Percentiles rank a stretch among this genome's conserved stretches.
Conservation (phyloP, 139 green algal genomes). For the Closterium sp. region DNA sequence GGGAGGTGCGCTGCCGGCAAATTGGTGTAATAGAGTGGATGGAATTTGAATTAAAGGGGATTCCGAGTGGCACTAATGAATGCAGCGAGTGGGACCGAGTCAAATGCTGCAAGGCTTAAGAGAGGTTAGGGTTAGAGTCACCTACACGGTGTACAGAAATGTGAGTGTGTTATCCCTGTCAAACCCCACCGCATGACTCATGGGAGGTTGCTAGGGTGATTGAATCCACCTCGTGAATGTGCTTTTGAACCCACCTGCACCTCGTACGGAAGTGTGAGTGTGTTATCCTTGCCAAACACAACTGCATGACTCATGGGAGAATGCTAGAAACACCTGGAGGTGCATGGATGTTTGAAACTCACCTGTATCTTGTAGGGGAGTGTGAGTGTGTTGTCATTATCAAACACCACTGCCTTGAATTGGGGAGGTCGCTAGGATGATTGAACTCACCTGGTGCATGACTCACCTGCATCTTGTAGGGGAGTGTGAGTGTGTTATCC, state of each 20-base stretch:
- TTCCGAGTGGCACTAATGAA: too few relatives aligned
- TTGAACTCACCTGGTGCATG: too few relatives aligned
- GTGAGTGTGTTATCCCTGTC: slow-evolving; percentile 54
- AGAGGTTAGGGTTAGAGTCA: too few relatives aligned
- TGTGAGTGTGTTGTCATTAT: slow-evolving; percentile 55
- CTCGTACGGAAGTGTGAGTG: slow-evolving; percentile 45
- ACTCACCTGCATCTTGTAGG: slow-evolving; percentile 16
- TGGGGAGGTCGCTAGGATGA: too few relatives aligned
- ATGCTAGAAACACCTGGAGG: too few relatives aligned
- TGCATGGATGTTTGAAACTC: neutral
- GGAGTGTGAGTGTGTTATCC: slow-evolving; percentile 54
- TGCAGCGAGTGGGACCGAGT: too few relatives aligned
- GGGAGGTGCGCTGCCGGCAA: neutral
- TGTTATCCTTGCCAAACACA: slow-evolving; percentile 52
- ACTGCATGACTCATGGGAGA: neutral
- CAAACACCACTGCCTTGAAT: slow-evolving; percentile 25
- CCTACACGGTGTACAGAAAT: neutral
- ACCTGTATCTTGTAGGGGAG: neutral
- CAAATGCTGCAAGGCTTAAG: too few relatives aligned
- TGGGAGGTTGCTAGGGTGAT: too few relatives aligned
- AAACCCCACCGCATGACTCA: slow-evolving; percentile 16
- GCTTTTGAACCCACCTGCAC: too few relatives aligned
- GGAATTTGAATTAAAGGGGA: too few relatives aligned
- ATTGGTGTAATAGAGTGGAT: neutral
- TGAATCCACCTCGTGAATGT: too few relatives aligned